Evolutionary conservation across 139 green algal genomes (phyloP), one percentile per base, ranked within the genome.

Genomic region (Chlamydomonas incerta): DNA sequence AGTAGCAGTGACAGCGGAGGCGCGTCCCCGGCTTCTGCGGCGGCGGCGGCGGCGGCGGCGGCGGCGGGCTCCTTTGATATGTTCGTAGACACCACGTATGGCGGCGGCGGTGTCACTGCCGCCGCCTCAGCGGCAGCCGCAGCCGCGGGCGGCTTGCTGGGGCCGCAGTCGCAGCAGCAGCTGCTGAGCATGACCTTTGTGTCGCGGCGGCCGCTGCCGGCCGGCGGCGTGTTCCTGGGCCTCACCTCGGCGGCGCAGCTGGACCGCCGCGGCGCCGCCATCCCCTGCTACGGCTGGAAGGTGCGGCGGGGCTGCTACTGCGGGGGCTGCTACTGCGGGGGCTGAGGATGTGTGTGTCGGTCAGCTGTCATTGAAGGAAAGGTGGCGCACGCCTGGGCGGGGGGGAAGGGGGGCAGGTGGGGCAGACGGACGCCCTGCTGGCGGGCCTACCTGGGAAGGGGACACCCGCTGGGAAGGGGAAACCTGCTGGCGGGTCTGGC

Each of bases 201-300:
- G 21, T 68, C 67, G 2, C 50, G 80, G 66, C 50, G 67, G 26
- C 47, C 76, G 66, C 67, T 85, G 63, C 41, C 35, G n/a, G 41
- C 76, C 14, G 76, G 76, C 2, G 77, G 77, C n/a, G 46, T 74
- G 46, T 83, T 83, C 41, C 65, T 83, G 63, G 77, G 77, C 3
- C 77, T 83, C 1, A 74, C 77, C 28, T 73, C 57, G 13, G 41
- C 63, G 18, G 29, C 77, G 65, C 80, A 85, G 47, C 33, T 85
- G 23, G 80, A 85, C 24, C 80, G 67, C 33, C 66, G 66, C 29
- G 79, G 79, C 65, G 47, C 66, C 0, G 66, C 58, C 62, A 85
- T 85, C 33, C 80, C 80, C 18, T 77, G 80, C 80, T 85, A 71
- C 80, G 80, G 80, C 14, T 85, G 80, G 80, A 85, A 77, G 80